Evolutionary conservation across 83 land plant species (phyloP).

Genomic region (Diphasiastrum complanatum): DNA sequence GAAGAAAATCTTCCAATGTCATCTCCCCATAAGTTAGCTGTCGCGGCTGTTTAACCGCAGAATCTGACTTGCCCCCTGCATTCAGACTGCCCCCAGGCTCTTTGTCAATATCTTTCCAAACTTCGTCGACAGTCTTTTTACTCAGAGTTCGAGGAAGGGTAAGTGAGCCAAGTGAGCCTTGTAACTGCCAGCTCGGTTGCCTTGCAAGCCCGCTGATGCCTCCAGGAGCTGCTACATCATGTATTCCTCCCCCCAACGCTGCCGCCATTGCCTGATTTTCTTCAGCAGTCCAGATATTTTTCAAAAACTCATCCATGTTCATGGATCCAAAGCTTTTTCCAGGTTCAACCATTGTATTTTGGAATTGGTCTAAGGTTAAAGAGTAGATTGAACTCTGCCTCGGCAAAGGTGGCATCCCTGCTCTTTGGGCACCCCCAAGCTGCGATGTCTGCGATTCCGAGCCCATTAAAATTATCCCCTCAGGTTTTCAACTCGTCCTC

Average conservation of each 20-base stretch:
- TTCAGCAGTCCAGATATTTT: conserved; percentile 25
- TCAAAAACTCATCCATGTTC: conserved; percentile 25
- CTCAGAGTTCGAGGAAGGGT: conserved; percentile 28
- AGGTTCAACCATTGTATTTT: conserved; percentile 18
- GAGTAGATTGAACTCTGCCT: conserved; percentile 22
- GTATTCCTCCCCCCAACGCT: too few relatives aligned
- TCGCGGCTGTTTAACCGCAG: too few relatives aligned
- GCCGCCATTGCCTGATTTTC: conserved; percentile 13
- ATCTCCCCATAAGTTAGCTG: conserved; percentile 29
- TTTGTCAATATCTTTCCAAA: conserved; percentile 29
- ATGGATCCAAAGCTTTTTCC: conserved; percentile 25
- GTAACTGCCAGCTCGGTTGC: conserved; percentile 33
- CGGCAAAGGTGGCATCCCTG: not conserved
- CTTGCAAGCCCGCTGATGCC: conserved; percentile 9
- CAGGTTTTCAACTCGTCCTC: too few relatives aligned
- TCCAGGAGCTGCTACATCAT: conserved; percentile 7
- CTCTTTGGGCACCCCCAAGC: too few relatives aligned
- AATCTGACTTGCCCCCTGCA: conserved; percentile 6
- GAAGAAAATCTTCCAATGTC: conserved; percentile 39
- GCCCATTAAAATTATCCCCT: too few relatives aligned
- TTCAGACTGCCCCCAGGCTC: conserved; percentile 6
- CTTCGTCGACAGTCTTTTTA: conserved; percentile 37
- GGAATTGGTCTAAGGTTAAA: conserved; percentile 19
- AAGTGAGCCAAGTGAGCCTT: conserved; percentile 29
- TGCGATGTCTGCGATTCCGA: too few relatives aligned